Base-by-base conservation (phyloP, 306 rosid species). In the Casuarina equisetifolia region DNA sequence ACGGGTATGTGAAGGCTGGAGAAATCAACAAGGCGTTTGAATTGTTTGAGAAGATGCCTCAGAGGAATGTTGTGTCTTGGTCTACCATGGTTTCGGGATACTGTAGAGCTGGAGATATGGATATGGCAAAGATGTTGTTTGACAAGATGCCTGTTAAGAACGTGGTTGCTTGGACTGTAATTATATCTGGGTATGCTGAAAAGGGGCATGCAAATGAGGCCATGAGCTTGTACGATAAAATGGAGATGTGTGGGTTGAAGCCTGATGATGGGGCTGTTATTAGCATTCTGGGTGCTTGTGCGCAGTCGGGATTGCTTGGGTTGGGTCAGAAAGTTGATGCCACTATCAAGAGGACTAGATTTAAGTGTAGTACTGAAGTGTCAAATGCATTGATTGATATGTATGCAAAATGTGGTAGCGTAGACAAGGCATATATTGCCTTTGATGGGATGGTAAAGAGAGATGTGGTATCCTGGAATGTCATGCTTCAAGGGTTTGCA, bases 401-500 rank as follows among this genome's bases (percentile, higher is more conserved):
- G 96, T 95, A 90, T 86, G 90, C 93, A 1, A 95, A 93, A 71
- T 91, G 98, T 64, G 97, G 91, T 38, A 58, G 83, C 70, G 61
- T 91, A 79, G 94, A 89, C 44, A 84, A 77, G 48, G 94, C 94
- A 1, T 85, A 71, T 62, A 78, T 39, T 19, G 82, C 86, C 36
- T 93, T 93, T 69, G 59, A 74, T 55, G 89, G 75, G 83, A 84
- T 80, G 78, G 52, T 32, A 16, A 79, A 82, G 74, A 91, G 86
- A 78, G 97, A 89, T 83, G 51, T 84, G 50, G 93, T 91, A 46
- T 91, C 98, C 43, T 91, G 98, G 98, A 93, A 93, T 85, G 82
- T 89, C 39, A 89, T 89, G 91, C 89, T 91, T 35, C 98, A 90
- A 58, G 97, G 97, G 20, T 85, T 90, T 45, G 97, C 91, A 9